These are phyloP conservation scores for Emergomyces pasteurianus DNA, from an alignment of 2,329 filamentous ascomycete species.

Conservation along the genomic window DNA sequence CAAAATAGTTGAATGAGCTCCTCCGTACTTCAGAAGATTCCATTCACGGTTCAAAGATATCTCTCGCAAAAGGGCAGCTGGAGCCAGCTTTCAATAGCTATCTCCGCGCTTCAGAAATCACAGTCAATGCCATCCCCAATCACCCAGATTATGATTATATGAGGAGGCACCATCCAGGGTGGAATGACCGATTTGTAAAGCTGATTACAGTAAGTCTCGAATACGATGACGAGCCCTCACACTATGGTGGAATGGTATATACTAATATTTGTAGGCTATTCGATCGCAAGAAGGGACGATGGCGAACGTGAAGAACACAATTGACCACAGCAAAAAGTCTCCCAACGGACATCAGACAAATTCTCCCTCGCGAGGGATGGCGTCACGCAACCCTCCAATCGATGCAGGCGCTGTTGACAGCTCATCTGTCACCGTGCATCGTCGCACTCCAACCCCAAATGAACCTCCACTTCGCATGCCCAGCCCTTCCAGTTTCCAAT, in stretches of 20 bases:
- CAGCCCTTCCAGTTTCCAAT: constrained; percentile 28
- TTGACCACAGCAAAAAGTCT: constrained; percentile 15
- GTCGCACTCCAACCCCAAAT: background rate
- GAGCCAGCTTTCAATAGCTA: constrained; percentile 76
- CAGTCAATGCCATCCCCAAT: constrained; percentile 60
- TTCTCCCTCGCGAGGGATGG: background rate
- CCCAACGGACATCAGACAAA: background rate
- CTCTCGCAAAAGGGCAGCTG: constrained; percentile 31
- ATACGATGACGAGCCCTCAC: constrained; percentile 15
- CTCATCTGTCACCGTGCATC: background rate
- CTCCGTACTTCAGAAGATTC: constrained; percentile 25
- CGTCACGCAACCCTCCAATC: background rate
- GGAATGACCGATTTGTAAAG: constrained; percentile 38
- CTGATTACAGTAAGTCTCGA: constrained; percentile 45
- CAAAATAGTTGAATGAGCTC: constrained; percentile 22
- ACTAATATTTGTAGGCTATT: constrained; percentile 7
- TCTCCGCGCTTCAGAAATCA: constrained; percentile 67
- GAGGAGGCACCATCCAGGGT: constrained; percentile 41
- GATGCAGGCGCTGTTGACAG: background rate
- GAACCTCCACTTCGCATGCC: constrained; percentile 21
- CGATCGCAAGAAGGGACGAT: constrained; percentile 30
- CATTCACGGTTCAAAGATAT: constrained; percentile 21
- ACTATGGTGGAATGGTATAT: background rate
- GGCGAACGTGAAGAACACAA: constrained; percentile 30
- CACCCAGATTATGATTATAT: constrained; percentile 63